Conservation (phyloP, 176 grass and related monocot genomes). For the Lolium rigidum region DNA sequence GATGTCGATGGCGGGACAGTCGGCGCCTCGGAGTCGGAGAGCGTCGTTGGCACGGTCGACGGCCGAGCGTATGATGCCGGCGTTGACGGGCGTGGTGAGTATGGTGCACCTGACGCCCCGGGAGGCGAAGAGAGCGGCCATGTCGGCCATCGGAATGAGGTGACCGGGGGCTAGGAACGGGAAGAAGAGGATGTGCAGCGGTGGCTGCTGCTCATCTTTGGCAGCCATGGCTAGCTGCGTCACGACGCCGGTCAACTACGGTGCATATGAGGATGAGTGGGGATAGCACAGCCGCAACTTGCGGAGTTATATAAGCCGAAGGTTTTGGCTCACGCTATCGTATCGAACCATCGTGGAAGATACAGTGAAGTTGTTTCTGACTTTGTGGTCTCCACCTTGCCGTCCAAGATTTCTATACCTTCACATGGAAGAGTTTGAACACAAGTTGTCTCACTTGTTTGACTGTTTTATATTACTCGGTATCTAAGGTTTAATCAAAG, state of each 20-base stretch:
- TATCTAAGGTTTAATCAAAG: too few species aligned
- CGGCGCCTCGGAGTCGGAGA: not conserved
- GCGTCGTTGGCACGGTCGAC: not conserved
- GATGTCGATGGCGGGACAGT: not conserved
- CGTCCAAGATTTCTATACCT: not conserved
- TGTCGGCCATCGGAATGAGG: constrained; percentile 5
- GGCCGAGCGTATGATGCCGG: not conserved
- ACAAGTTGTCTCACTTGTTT: not conserved
- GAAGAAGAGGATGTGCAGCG: constrained; percentile 9
- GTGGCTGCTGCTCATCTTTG: not conserved
- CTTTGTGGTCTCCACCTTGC: not conserved
- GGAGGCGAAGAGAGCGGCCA: constrained; percentile 7
- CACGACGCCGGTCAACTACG: not conserved
- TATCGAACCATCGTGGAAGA: not conserved
- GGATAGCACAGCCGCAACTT: too few species aligned
- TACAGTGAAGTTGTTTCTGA: not conserved
- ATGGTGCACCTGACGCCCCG: not conserved
- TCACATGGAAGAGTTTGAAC: not conserved
- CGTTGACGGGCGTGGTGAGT: not conserved
- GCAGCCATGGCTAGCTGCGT: not conserved
- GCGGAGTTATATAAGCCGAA: not conserved
- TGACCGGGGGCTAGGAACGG: not conserved
- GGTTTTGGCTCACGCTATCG: not conserved
- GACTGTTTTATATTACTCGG: too few species aligned
- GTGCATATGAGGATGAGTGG: too few species aligned